phyloP scores from a whole-genome alignment of 768 basidiomycete genomes.

The Leccinum truebloodii region DNA sequence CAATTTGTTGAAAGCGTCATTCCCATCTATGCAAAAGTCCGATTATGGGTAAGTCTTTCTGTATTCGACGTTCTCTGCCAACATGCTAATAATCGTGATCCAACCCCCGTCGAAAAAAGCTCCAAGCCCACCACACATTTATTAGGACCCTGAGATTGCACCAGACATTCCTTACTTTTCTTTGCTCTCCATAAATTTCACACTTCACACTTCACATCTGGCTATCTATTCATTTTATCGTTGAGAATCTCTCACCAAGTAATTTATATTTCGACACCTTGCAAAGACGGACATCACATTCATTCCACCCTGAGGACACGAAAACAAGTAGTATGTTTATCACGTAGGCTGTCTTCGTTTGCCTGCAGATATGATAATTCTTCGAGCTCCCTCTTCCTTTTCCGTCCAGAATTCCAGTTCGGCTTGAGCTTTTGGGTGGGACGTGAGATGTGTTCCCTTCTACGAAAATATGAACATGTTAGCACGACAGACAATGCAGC shows the following conservation, averaged over 20 bases:
- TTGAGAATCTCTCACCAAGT: constrained; percentile 10
- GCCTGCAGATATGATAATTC: constrained; percentile 49
- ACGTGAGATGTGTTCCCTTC: constrained; percentile 68
- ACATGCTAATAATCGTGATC: constrained; percentile 8
- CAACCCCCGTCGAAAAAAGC: constrained; percentile 9
- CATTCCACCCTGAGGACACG: constrained; percentile 11
- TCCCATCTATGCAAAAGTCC: constrained; percentile 53
- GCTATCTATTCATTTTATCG: constrained; percentile 15
- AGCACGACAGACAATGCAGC: not conserved
- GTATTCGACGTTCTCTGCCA: not conserved
- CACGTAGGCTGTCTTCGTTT: constrained; percentile 29
- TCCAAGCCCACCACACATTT: constrained; percentile 15
- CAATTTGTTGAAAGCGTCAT: constrained; percentile 70
- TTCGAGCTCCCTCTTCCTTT: constrained; percentile 76
- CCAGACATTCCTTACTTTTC: constrained; percentile 9
- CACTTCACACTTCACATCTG: not conserved
- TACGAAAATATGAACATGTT: constrained; percentile 25
- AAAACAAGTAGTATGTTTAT: constrained; percentile 21
- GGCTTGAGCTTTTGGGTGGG: constrained; percentile 82
- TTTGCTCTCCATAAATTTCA: constrained; percentile 5
- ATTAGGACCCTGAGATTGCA: constrained; percentile 17
- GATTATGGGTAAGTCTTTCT: constrained; percentile 39
- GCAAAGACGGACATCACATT: constrained; percentile 19
- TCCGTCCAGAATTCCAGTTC: constrained; percentile 89
- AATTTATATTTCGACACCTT: constrained; percentile 23